These are phyloP conservation scores for Vitis riparia DNA, from an alignment of 164 flowering plant species.

Conservation along the genomic window DNA sequence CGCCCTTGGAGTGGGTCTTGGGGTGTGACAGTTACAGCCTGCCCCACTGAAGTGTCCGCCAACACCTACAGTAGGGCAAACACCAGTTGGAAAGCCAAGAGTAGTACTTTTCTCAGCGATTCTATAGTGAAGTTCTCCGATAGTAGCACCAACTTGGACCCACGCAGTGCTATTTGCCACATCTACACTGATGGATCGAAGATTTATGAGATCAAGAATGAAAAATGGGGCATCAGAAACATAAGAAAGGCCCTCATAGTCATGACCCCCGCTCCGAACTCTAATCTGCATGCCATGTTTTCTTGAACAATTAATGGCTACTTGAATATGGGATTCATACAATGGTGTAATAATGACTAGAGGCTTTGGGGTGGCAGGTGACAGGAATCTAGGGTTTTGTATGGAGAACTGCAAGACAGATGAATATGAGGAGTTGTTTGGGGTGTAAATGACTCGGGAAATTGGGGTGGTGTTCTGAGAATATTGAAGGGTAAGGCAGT, in stretches of 20 bases:
- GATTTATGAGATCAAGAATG: constrained; percentile 19
- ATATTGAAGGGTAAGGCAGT: too few relatives aligned
- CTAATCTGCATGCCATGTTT: constrained; percentile 12
- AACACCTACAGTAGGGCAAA: constrained; percentile 16
- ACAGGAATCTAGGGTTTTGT: too few relatives aligned
- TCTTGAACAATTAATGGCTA: not conserved
- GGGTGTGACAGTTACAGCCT: too few relatives aligned
- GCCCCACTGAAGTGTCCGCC: constrained; percentile 11
- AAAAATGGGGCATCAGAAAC: constrained; percentile 15
- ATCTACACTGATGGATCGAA: constrained; percentile 4
- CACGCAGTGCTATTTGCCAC: not conserved
- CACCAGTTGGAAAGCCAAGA: constrained; percentile 26
- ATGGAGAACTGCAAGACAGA: too few relatives aligned
- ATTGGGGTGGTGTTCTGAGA: too few relatives aligned
- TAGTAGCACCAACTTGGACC: constrained; percentile 6
- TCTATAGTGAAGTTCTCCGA: constrained; percentile 23
- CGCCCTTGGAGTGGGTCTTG: too few relatives aligned
- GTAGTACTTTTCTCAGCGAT: constrained; percentile 18
- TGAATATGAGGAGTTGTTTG: too few relatives aligned
- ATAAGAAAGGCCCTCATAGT: constrained; percentile 15
- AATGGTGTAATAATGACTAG: too few relatives aligned
- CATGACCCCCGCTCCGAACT: constrained; percentile 19
- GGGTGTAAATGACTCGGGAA: too few relatives aligned
- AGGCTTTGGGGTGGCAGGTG: too few relatives aligned
- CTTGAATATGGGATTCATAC: constrained; percentile 7